These are phyloP conservation scores for Cynara cardunculus DNA, from an alignment of 129 eudicot species.

Conservation along the genomic window DNA sequence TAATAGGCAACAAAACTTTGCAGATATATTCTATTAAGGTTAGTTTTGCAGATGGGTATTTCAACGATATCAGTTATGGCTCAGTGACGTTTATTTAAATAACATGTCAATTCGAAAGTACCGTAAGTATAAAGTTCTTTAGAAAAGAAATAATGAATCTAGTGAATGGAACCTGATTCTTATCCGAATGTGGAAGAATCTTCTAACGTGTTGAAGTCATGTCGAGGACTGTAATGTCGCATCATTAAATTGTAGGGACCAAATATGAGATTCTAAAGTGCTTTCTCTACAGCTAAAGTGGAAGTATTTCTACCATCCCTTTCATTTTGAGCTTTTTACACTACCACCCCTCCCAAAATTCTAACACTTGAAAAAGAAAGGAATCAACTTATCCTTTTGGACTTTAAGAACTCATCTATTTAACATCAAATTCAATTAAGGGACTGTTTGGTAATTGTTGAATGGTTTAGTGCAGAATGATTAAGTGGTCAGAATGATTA, in stretches of 20 bases:
- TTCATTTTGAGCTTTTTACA: neutral
- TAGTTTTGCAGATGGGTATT: neutral
- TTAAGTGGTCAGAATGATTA: no score
- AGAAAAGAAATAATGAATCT: neutral
- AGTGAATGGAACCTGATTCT: slow-evolving; percentile 23
- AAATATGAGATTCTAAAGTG: slow-evolving; percentile 27
- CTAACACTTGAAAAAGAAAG: neutral
- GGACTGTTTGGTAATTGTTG: no score
- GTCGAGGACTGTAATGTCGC: slow-evolving; percentile 12
- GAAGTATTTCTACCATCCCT: slow-evolving; percentile 27
- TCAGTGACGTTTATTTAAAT: neutral
- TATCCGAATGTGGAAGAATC: slow-evolving; percentile 24
- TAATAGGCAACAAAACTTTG: neutral
- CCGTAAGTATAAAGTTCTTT: neutral
- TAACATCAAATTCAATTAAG: neutral
- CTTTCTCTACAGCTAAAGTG: slow-evolving; percentile 4
- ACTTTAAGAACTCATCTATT: slow-evolving; percentile 1
- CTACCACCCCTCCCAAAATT: neutral
- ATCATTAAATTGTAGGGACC: slow-evolving; percentile 24
- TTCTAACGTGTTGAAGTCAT: slow-evolving; percentile 13
- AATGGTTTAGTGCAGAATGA: no score
- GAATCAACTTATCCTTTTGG: neutral
- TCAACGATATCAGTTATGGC: neutral
- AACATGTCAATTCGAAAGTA: neutral
- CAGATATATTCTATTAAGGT: neutral